phyloP scores from a whole-genome alignment of 164 flowering plant species.

The Umbellularia californica region DNA sequence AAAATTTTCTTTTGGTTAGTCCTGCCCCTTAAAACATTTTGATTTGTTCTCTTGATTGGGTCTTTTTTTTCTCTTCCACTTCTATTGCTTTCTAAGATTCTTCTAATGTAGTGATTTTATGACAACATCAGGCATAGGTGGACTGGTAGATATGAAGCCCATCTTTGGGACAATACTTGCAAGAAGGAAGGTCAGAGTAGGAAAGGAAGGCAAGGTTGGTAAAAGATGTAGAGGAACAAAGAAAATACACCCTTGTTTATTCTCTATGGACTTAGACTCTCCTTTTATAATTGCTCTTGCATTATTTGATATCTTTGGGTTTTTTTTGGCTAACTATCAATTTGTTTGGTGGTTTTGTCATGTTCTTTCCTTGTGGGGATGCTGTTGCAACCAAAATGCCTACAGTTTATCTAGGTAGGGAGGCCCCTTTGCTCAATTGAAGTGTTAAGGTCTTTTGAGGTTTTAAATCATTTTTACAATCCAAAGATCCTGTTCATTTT shows the following conservation, averaged over 20 bases:
- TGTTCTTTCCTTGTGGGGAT: slow-evolving; percentile 17
- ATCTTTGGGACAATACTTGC: slow-evolving; percentile 92
- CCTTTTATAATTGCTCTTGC: slow-evolving; percentile 6
- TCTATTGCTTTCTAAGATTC: neutral
- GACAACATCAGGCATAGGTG: slow-evolving; percentile 63
- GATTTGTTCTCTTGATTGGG: neutral
- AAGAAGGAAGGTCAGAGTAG: slow-evolving; percentile 93
- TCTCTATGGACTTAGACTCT: neutral
- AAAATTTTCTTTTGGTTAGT: neutral
- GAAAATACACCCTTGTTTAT: neutral
- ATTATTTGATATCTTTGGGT: slow-evolving; percentile 15
- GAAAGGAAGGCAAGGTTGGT: slow-evolving; percentile 93
- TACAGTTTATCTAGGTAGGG: slow-evolving; percentile 72
- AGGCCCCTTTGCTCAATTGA: slow-evolving; percentile 11
- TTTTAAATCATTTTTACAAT: neutral
- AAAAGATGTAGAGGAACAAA: neutral
- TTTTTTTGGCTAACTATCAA: slow-evolving; percentile 26
- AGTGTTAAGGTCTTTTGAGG: neutral
- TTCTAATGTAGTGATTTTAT: neutral
- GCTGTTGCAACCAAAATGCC: slow-evolving; percentile 13
- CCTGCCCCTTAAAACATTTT: neutral
- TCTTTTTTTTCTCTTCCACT: neutral
- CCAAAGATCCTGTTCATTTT: neutral
- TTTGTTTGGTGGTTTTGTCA: slow-evolving; percentile 8
- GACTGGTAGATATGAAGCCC: slow-evolving; percentile 96